These are phyloP conservation scores for Pharus latifolius DNA, from an alignment of 176 grass and related monocot genomes.

Conservation along the genomic window DNA sequence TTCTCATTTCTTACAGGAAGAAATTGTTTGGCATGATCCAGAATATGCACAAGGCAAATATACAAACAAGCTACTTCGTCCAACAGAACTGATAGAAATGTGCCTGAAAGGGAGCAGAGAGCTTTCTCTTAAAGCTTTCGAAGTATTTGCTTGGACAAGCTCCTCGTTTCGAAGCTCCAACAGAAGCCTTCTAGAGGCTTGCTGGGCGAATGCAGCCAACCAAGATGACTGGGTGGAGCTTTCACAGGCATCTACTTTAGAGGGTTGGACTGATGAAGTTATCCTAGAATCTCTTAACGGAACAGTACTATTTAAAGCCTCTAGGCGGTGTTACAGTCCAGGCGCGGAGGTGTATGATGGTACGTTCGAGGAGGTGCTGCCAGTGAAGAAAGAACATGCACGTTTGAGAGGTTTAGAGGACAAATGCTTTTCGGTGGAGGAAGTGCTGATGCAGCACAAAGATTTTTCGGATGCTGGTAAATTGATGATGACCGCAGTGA, in stretches of 20 bases:
- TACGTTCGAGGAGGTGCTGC: conserved; percentile 70
- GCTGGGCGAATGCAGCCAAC: conserved; percentile 71
- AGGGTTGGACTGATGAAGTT: conserved; percentile 77
- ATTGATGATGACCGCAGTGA: conserved; percentile 70
- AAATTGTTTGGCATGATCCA: conserved; percentile 46
- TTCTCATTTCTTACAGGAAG: conserved; percentile 55
- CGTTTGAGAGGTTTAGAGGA: conserved; percentile 27
- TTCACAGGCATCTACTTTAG: conserved; percentile 42
- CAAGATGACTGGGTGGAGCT: conserved; percentile 79
- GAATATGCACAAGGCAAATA: conserved; percentile 30
- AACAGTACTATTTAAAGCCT: conserved; percentile 63
- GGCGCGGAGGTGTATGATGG: conserved; percentile 48
- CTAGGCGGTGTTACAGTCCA: conserved; percentile 51
- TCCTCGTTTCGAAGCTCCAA: conserved; percentile 73
- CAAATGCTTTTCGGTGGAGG: conserved; percentile 60
- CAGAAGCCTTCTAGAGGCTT: conserved; percentile 63
- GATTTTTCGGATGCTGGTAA: conserved; percentile 91
- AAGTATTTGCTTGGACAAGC: conserved; percentile 82
- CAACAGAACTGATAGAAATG: conserved; percentile 68
- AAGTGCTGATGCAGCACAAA: conserved; percentile 68
- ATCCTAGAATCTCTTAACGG: conserved; percentile 39
- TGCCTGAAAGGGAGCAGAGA: conserved; percentile 56
- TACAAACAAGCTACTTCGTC: conserved; percentile 34
- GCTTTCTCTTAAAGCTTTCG: conserved; percentile 83
- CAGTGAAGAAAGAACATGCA: conserved; percentile 52